Conservation (phyloP, 2,329 filamentous ascomycete genomes). For the Cadophora gregata region DNA sequence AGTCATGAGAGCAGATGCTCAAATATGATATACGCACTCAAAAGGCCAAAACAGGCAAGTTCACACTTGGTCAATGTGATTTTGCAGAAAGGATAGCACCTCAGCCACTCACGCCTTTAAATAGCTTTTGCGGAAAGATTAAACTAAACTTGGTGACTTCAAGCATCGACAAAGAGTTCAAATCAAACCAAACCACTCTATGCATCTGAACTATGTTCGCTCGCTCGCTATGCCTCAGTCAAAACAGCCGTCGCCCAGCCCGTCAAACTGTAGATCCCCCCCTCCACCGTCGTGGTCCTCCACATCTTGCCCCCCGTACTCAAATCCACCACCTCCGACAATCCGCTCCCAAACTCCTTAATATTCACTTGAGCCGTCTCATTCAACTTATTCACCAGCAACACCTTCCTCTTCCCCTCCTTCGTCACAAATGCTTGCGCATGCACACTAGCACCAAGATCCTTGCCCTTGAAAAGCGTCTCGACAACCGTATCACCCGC, state of each 20-base stretch:
- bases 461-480: conserved; percentile 5
- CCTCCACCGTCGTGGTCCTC: background rate
- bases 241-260: conserved; percentile 18
- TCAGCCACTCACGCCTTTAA: too few species aligned
- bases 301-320: conserved; percentile 9
- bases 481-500: conserved; percentile 12
- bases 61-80: too few species aligned
- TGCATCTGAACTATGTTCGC: background rate
- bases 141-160: too few species aligned
- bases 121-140: too few species aligned
- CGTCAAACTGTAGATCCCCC: background rate
- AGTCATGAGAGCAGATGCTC: too few species aligned
- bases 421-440: conserved; percentile 14
- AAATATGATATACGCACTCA: too few species aligned
- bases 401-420: conserved; percentile 8
- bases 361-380: conserved; percentile 6
- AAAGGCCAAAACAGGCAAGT: too few species aligned
- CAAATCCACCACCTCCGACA: conserved; percentile 14
- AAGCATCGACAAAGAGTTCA: too few species aligned
- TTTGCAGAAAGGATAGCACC: too few species aligned
- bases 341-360: conserved; percentile 2
- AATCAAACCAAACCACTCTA: too few species aligned
- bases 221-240: conserved; percentile 9
- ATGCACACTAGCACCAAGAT: conserved; percentile 8
- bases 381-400: conserved; percentile 10